A percentile compares a stretch with the other conserved stretches of the same genome.
Evolutionary conservation across 371 early-diverging fungal species (phyloP).

Genomic region (Rhizomucor pusillus): DNA sequence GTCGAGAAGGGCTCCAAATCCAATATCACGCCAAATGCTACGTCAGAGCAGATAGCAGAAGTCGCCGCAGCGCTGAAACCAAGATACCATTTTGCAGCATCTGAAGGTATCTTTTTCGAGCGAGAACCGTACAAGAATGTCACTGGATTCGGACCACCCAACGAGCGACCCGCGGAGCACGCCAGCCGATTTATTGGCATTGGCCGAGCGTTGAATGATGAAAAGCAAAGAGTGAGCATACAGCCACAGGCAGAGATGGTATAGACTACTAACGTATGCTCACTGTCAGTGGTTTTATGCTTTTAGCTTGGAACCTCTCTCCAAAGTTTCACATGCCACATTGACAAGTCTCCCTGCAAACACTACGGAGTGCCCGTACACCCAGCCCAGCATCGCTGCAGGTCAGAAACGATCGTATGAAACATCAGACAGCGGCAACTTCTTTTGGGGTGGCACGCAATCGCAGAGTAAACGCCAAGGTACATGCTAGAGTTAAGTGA

Average conservation of each 20-base stretch:
- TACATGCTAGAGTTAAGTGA: conserved; percentile 43
- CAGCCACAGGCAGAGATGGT: no score
- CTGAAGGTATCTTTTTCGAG: conserved; percentile 72
- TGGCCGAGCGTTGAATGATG: conserved; percentile 62
- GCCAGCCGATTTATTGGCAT: conserved; percentile 85
- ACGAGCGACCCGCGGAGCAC: conserved; percentile 52
- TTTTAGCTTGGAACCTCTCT: conserved; percentile 74
- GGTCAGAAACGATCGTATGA: conserved; percentile 31
- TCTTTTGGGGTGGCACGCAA: conserved; percentile 39
- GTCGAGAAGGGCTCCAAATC: conserved; percentile 29
- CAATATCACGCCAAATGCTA: conserved; percentile 6
- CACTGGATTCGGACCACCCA: conserved; percentile 30
- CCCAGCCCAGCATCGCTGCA: conserved; percentile 10
- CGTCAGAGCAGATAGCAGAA: conserved; percentile 42
- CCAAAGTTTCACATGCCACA: conserved; percentile 40
- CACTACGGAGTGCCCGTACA: conserved; percentile 68
- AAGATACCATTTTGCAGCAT: conserved; percentile 83
- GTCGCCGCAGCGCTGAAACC: conserved; percentile 65
- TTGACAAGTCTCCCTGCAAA: conserved; percentile 41
- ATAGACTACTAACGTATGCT: no score
- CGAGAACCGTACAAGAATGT: conserved; percentile 80
- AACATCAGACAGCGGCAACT: conserved; percentile 25
- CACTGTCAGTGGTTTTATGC: conserved; percentile 87
- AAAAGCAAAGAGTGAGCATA: conserved; percentile 56
- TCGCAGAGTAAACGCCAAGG: conserved; percentile 18